These are phyloP conservation scores for Gentiana straminea DNA, from an alignment of 257 asterid species.

Conservation along the genomic window DNA sequence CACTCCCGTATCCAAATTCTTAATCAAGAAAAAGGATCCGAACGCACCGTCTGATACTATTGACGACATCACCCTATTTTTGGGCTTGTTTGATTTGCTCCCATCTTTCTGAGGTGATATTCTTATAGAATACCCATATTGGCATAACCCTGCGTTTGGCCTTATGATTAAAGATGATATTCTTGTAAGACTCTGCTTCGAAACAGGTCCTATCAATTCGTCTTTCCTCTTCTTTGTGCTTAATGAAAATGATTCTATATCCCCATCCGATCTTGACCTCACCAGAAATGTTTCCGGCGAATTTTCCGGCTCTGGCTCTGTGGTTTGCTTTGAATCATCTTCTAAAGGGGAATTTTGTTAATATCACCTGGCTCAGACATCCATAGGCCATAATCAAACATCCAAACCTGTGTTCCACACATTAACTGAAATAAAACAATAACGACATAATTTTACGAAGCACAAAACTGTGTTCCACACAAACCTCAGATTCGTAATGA, in stretches of 20 bases:
- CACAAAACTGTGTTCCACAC: no score
- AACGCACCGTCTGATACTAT: conserved; percentile 21
- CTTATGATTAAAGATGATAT: conserved; percentile 41
- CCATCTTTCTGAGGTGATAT: conserved; percentile 17
- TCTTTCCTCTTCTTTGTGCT: conserved; percentile 60
- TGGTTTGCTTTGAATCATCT: no score
- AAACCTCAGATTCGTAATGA: no score
- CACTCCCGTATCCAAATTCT: conserved; percentile 91
- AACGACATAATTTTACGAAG: no score
- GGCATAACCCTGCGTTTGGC: conserved; percentile 26
- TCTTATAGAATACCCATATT: conserved; percentile 21
- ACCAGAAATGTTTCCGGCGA: conserved; percentile 26
- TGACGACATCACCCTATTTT: conserved; percentile 15
- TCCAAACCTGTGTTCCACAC: no score
- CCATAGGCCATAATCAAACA: conserved; percentile 85
- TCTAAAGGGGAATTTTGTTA: no score
- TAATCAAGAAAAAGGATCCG: conserved; percentile 66
- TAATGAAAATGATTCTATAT: conserved; percentile 40
- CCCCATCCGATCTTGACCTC: conserved; percentile 91
- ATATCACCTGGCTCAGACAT: conserved; percentile 85
- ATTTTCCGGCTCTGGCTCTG: conserved; percentile 7
- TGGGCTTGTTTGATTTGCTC: conserved; percentile 16
- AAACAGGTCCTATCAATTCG: conserved; percentile 49
- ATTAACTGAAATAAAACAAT: no score
- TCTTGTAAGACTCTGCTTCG: conserved; percentile 68